phyloP scores from a whole-genome alignment of 2,329 filamentous ascomycete species.

The Sordariomycetes sp. region DNA sequence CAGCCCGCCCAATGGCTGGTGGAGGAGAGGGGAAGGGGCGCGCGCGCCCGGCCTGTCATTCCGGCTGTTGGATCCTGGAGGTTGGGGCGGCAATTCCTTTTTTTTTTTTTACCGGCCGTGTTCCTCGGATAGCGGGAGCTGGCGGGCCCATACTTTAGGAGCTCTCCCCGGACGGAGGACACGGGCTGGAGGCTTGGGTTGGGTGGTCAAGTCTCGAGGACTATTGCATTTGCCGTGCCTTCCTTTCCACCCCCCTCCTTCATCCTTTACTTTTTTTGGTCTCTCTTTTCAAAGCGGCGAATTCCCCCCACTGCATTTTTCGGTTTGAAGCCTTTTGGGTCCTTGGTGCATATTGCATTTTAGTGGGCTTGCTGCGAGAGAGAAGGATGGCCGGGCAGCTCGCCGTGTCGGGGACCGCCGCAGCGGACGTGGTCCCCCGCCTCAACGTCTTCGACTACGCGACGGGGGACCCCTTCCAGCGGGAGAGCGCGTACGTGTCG shows the following conservation, averaged over 20 bases:
- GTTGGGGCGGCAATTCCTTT: too few species aligned
- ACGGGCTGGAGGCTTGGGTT: neutral
- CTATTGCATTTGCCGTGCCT: too few species aligned
- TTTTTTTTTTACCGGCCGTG: neutral
- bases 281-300: neutral
- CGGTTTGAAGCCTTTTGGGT: too few species aligned
- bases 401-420: neutral
- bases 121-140: neutral
- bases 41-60: neutral
- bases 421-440: constrained; percentile 9
- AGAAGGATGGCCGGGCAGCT: neutral
- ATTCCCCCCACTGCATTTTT: too few species aligned
- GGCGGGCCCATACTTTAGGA: neutral
- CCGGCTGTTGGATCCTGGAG: neutral
- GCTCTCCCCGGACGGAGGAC: neutral
- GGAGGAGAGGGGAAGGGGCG: neutral
- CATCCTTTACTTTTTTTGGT: neutral
- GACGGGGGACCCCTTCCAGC: constrained; percentile 24
- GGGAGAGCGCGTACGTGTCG: constrained; percentile 17
- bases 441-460: constrained; percentile 23
- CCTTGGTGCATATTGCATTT: neutral
- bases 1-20: neutral
- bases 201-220: neutral
- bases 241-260: neutral
- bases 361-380: neutral